Evolutionary conservation across 1,139 yeast species (phyloP), one percentile per base, ranked within the genome.

Genomic region (Waltiozyma solani): DNA sequence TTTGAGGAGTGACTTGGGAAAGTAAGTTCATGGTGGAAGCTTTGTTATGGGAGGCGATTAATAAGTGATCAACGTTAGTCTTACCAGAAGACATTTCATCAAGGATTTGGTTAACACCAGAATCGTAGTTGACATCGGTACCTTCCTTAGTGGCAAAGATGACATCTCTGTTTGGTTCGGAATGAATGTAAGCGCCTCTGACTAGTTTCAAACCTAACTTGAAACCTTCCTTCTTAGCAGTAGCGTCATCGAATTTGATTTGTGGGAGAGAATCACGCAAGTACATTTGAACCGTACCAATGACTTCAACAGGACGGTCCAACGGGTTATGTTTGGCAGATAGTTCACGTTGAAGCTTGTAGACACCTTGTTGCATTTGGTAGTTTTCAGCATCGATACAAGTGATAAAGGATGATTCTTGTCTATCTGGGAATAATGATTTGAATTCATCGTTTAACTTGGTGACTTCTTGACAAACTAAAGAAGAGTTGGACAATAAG

Each of bases 101-200:
- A 38, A 87, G 71, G 47, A 85, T 73, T 47, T 69, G 64, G 15
- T 73, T 56, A 49, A 84, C 76, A 32, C 95, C 95, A 17, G 66
- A 62, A 63, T 91, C 76, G 64, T 81, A 91, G 55, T 79, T 78
- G 12, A 49, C 52, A 56, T 87, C 96, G n/a, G 96, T 72, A 45
- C 75, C 89, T 44, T 67, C 71, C 62, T 89, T 87, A 35, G 85
- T 73, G 49, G 69, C 66, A 63, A 81, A 93, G 46, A 91, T 84
- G 29, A 85, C 78, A 39, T 58, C 48, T 54, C 96, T 71, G 48
- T 81, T 68, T 34, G 81, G 73, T 63, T 91, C 97, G 4, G 95
- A 77, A 59, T 89, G 96, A 46, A 89, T 76, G 64, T 91, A 91
- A 8, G 98, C 98, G 47, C 98, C 98, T 59, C 98, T 77, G n/a